These are phyloP conservation scores for Linum trigynum DNA, from an alignment of 345 rosid species.

Conservation along the genomic window DNA sequence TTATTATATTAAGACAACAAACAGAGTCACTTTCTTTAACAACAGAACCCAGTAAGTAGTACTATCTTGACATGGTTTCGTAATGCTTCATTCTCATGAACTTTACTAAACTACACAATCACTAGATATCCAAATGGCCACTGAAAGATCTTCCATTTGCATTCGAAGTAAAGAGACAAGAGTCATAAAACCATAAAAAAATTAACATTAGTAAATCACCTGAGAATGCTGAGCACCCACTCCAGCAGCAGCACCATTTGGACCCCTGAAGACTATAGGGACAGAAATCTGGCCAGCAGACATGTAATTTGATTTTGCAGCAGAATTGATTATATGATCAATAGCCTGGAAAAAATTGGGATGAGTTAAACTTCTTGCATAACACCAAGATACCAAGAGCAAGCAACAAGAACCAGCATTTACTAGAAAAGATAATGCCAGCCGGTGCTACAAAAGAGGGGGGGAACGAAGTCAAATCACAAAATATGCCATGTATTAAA, in stretches of 20 bases:
- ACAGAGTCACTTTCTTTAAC: no score
- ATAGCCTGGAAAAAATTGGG: constrained; percentile 43
- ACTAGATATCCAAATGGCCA: not conserved
- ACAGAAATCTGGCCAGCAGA: constrained; percentile 77
- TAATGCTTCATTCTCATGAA: not conserved
- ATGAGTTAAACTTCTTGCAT: not conserved
- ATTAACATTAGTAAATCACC: constrained; percentile 18
- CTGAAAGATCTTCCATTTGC: not conserved
- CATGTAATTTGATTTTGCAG: constrained; percentile 81
- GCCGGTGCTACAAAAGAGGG: no score
- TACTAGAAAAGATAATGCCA: not conserved
- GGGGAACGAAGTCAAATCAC: not conserved
- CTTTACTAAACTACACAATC: not conserved
- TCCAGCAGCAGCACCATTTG: constrained; percentile 99
- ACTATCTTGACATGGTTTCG: no score
- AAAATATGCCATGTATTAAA: not conserved
- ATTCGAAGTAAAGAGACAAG: constrained; percentile 5
- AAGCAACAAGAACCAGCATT: constrained; percentile 11
- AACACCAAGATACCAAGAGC: not conserved
- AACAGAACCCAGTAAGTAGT: no score
- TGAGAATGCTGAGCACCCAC: constrained; percentile 99
- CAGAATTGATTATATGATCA: constrained; percentile 84
- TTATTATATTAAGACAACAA: no score
- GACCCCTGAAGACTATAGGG: constrained; percentile 90
- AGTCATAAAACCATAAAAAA: constrained; percentile 4